Conservation (phyloP, 176 grass and related monocot species). For the Phoenix roebelenii region DNA sequence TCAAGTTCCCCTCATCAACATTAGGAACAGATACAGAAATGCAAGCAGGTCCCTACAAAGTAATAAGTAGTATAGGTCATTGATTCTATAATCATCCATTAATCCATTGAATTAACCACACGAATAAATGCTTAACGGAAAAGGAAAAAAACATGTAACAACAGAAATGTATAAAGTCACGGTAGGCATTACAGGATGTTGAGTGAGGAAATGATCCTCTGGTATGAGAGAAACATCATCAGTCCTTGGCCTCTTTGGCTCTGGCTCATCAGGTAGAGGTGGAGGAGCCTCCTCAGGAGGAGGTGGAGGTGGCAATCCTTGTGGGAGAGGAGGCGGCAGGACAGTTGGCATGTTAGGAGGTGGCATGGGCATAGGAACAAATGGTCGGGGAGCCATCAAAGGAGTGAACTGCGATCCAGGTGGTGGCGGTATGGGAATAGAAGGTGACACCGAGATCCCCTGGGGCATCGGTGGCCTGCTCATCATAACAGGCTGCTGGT, state of each 20-base stretch:
- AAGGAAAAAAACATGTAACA: neutral
- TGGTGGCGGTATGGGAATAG: conserved; percentile 44
- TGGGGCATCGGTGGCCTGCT: conserved; percentile 8
- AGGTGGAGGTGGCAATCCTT: conserved; percentile 58
- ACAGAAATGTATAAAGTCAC: conserved; percentile 1
- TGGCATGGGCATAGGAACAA: conserved; percentile 33
- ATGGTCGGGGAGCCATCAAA: conserved; percentile 32
- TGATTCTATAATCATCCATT: too few species aligned
- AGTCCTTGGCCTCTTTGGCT: conserved; percentile 78
- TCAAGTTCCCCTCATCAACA: conserved; percentile 91
- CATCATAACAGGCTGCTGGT: conserved; percentile 39
- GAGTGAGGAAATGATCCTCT: conserved; percentile 71
- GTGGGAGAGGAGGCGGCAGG: conserved; percentile 40
- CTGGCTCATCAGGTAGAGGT: conserved; percentile 80
- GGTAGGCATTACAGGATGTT: conserved; percentile 55
- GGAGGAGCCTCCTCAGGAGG: conserved; percentile 70
- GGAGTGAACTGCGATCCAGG: conserved; percentile 65
- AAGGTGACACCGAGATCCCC: conserved; percentile 12
- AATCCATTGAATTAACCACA: neutral
- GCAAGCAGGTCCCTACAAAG: conserved; percentile 49
- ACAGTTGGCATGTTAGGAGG: conserved; percentile 41
- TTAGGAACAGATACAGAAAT: conserved; percentile 80
- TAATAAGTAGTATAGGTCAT: neutral
- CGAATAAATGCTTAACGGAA: neutral
- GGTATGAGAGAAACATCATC: conserved; percentile 82